These are phyloP conservation scores for Isabelozyma pseudorhagii DNA, from an alignment of 805 yeast species.

Conservation along the genomic window DNA sequence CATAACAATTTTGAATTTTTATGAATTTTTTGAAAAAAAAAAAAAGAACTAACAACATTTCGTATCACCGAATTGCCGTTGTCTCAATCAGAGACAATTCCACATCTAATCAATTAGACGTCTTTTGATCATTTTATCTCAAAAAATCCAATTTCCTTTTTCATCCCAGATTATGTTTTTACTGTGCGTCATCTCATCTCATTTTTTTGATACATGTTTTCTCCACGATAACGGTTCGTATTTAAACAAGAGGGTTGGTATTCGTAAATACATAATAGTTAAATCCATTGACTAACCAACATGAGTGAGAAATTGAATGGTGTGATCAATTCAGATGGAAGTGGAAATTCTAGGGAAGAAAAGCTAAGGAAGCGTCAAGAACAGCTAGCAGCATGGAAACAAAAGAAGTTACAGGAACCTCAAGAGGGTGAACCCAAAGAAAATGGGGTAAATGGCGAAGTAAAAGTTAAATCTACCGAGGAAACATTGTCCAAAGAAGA, in stretches of 20 bases:
- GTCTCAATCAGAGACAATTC: no score
- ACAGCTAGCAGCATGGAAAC: slow-evolving; percentile 59
- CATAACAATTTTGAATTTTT: no score
- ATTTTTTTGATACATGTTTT: no score
- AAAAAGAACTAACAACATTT: no score
- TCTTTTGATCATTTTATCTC: no score
- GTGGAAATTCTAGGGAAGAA: slow-evolving; percentile 19
- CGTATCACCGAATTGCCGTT: no score
- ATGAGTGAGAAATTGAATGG: not conserved
- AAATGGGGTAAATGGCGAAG: not conserved
- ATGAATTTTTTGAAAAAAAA: no score
- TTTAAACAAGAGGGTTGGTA: not conserved
- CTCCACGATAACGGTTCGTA: not conserved
- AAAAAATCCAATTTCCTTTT: no score
- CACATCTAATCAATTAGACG: no score
- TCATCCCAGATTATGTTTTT: no score
- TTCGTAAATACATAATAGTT: not conserved
- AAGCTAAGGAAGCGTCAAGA: slow-evolving; percentile 45
- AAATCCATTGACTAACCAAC: not conserved
- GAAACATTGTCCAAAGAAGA: slow-evolving; percentile 21
- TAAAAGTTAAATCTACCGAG: not conserved
- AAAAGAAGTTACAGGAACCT: slow-evolving; percentile 38
- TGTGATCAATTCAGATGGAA: not conserved
- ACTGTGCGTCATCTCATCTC: not conserved
- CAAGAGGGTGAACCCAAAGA: not conserved